Conservation (phyloP, 352 stramenopile genomes). For the Globisporangium abappressorium region DNA sequence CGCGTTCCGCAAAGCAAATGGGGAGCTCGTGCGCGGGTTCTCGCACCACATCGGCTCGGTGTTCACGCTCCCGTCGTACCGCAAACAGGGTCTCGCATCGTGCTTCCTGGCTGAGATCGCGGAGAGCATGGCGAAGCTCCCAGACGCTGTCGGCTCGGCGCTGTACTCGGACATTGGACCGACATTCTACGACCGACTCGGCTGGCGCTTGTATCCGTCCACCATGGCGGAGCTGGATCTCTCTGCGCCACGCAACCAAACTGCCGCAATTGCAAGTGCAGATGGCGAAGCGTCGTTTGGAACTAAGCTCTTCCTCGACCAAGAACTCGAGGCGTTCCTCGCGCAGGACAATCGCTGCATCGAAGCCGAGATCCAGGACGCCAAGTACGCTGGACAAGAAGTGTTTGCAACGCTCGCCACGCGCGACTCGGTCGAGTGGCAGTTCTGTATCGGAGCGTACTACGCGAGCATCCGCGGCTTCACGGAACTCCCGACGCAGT, state of each 20-base stretch:
- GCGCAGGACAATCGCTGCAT: slow-evolving; percentile 35
- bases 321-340: slow-evolving; percentile 38
- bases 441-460: slow-evolving; percentile 54
- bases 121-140: slow-evolving; percentile 26
- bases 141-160: slow-evolving; percentile 35
- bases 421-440: slow-evolving; percentile 62
- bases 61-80: slow-evolving; percentile 52
- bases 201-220: slow-evolving; percentile 53
- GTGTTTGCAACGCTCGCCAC: slow-evolving; percentile 46
- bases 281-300: neutral
- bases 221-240: slow-evolving; percentile 36
- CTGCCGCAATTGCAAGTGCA: neutral
- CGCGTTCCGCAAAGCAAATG: slow-evolving; percentile 26
- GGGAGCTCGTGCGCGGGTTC: slow-evolving; percentile 38
- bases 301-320: slow-evolving; percentile 31
- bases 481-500: slow-evolving; percentile 32
- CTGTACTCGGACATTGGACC: slow-evolving; percentile 71
- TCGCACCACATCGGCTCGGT: slow-evolving; percentile 66
- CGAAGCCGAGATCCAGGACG: slow-evolving; percentile 26
- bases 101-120: slow-evolving; percentile 46
- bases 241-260: slow-evolving; percentile 9
- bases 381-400: slow-evolving; percentile 25
- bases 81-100: slow-evolving; percentile 42
- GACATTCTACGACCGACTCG: slow-evolving; percentile 58
- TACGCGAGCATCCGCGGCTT: slow-evolving; percentile 39